Evolutionary conservation across 2,329 filamentous ascomycete genomes (phyloP).

Genomic region (Hymenoscyphus infarciens): DNA sequence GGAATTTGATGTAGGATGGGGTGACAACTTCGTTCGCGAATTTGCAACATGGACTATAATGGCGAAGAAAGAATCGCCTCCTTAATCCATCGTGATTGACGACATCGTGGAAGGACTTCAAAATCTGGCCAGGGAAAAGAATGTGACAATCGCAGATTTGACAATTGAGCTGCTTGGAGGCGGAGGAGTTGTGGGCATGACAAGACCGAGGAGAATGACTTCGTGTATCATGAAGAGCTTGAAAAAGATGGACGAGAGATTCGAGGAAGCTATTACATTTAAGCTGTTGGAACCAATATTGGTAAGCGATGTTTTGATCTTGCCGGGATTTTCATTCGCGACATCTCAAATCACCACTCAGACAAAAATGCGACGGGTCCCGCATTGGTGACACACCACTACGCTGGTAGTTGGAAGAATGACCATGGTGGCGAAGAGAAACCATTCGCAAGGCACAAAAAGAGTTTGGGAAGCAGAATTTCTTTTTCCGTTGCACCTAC

Average conservation of each 20-base stretch:
- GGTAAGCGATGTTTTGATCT: slow-evolving; percentile 29
- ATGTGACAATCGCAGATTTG: slow-evolving; percentile 19
- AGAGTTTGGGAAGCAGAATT: too few relatives aligned
- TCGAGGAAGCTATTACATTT: slow-evolving; percentile 22
- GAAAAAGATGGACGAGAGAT: slow-evolving; percentile 15
- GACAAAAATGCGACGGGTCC: slow-evolving; percentile 4
- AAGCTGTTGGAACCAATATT: slow-evolving; percentile 27
- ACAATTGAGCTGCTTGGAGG: slow-evolving; percentile 27
- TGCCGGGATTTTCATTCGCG: slow-evolving; percentile 20
- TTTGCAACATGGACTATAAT: slow-evolving; percentile 35
- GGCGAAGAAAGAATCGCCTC: slow-evolving; percentile 23
- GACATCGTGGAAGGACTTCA: slow-evolving; percentile 27
- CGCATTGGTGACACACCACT: slow-evolving; percentile 17
- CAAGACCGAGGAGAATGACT: slow-evolving; percentile 31
- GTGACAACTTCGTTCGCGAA: slow-evolving; percentile 18
- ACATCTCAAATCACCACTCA: slow-evolving; percentile 10
- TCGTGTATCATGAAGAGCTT: slow-evolving; percentile 28
- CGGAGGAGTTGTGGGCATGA: slow-evolving; percentile 33
- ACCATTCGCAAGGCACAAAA: too few relatives aligned
- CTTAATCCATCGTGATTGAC: slow-evolving; percentile 30
- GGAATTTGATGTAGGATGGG: slow-evolving; percentile 36
- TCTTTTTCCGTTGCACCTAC: too few relatives aligned
- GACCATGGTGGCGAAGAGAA: slow-evolving; percentile 12
- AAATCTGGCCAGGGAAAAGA: slow-evolving; percentile 15
- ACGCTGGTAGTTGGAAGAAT: slow-evolving; percentile 19